A percentile compares a stretch with the other conserved stretches of the same genome.
phyloP scores from a whole-genome alignment of 768 basidiomycete species.

The Lepiota brunneoincarnata region DNA sequence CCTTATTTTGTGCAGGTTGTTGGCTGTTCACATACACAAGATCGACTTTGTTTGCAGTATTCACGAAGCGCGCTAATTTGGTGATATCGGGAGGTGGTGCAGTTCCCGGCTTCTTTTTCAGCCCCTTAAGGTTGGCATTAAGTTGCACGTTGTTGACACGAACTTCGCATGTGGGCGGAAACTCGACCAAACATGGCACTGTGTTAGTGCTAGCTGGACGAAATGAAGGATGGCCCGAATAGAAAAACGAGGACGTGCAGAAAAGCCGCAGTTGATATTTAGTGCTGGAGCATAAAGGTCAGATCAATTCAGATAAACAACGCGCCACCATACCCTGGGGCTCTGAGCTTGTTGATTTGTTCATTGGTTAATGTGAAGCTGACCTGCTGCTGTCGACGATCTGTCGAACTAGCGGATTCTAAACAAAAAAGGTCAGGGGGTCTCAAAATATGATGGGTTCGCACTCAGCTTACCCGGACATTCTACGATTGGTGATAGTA shows the following conservation, averaged over 20 bases:
- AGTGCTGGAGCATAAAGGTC: constrained; percentile 34
- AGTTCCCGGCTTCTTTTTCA: constrained; percentile 95
- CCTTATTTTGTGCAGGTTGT: constrained; percentile 72
- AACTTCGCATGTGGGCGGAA: constrained; percentile 89
- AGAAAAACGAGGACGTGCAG: constrained; percentile 83
- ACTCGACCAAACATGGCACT: constrained; percentile 77
- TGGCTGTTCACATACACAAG: constrained; percentile 92
- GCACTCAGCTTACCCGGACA: constrained; percentile 63
- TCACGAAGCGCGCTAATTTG: constrained; percentile 37
- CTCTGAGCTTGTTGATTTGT: constrained; percentile 57
- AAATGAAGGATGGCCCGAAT: constrained; percentile 52
- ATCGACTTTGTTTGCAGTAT: constrained; percentile 65
- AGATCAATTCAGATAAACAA: constrained; percentile 9
- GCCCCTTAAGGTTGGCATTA: constrained; percentile 77
- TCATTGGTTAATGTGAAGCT: constrained; percentile 66
- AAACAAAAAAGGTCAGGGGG: constrained; percentile 8
- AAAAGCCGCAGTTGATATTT: constrained; percentile 83
- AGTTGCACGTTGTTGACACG: constrained; percentile 74
- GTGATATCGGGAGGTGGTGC: constrained; percentile 82
- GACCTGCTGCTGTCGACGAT: constrained; percentile 64
- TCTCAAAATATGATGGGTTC: constrained; percentile 1
- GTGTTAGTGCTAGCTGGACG: constrained; percentile 34
- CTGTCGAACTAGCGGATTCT: constrained; percentile 80
- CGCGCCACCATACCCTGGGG: constrained; percentile 44
- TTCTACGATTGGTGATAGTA: constrained; percentile 62